Evolutionary conservation across 345 rosid genomes (phyloP).

Genomic region (Heritiera fomes): DNA sequence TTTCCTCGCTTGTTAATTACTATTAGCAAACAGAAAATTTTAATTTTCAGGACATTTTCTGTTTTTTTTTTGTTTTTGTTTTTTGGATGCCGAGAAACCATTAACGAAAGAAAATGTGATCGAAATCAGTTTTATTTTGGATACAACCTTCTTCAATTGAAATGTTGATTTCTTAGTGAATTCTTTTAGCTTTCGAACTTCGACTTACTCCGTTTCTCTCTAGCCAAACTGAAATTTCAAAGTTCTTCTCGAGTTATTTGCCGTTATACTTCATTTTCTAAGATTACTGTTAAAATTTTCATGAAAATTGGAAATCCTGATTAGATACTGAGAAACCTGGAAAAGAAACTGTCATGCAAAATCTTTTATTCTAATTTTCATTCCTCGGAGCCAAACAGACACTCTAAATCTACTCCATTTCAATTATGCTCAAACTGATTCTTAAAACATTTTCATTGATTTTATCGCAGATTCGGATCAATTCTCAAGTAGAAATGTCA

Average conservation of each 20-base stretch:
- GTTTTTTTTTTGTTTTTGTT: not conserved
- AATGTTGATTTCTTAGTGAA: not conserved
- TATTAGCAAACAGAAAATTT: not conserved
- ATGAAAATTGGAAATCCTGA: not conserved
- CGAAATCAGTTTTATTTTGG: not conserved
- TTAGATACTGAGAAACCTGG: not conserved
- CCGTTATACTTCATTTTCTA: not conserved
- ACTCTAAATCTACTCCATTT: not conserved
- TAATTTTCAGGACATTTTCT: not conserved
- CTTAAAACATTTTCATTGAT: not conserved
- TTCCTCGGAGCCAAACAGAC: not conserved
- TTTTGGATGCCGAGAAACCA: not conserved
- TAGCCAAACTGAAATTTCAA: not conserved
- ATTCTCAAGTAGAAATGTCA: slow-evolving; percentile 37
- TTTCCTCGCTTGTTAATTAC: not conserved
- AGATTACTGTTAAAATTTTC: not conserved
- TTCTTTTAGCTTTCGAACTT: not conserved
- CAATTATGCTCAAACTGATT: not conserved
- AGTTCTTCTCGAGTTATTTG: not conserved
- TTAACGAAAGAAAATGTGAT: not conserved
- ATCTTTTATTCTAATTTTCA: not conserved
- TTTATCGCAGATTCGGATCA: slow-evolving; percentile 16
- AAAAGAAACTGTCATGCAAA: not conserved
- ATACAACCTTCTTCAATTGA: not conserved
- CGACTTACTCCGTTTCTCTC: not conserved